Conservation (phyloP, 2,329 filamentous ascomycete species). For the Lecanicillium sp. region DNA sequence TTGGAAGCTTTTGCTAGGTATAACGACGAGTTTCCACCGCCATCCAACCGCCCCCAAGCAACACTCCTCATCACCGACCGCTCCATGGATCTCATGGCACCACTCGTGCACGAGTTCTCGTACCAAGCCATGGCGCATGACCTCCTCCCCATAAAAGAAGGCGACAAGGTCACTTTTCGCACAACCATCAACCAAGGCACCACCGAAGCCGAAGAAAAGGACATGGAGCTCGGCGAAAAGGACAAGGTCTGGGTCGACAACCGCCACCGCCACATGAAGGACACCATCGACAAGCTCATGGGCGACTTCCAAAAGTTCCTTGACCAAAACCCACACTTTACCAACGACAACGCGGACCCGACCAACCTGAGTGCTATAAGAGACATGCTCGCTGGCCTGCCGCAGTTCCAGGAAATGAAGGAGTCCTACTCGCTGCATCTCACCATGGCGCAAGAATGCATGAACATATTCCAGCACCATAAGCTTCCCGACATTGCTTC, state of each 20-base stretch:
- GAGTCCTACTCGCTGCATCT: conserved; percentile 91
- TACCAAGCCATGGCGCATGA: conserved; percentile 99
- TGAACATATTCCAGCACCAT: conserved; percentile 81
- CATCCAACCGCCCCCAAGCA: conserved; percentile 68
- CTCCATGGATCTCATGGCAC: conserved; percentile 85
- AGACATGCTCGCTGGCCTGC: conserved; percentile 91
- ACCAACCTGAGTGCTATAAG: conserved; percentile 85
- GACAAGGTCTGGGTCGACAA: conserved; percentile 96
- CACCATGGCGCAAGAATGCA: conserved; percentile 94
- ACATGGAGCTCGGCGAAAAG: conserved; percentile 83
- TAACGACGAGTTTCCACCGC: conserved; percentile 77
- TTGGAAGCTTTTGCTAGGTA: conserved; percentile 82
- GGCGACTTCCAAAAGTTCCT: conserved; percentile 89
- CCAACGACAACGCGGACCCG: conserved; percentile 60
- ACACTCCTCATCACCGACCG: conserved; percentile 83
- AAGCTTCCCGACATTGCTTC: conserved; percentile 83
- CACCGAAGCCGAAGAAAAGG: conserved; percentile 67
- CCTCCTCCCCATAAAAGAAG: conserved; percentile 78
- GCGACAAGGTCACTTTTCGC: conserved; percentile 79
- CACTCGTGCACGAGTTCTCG: conserved; percentile 90
- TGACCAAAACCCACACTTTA: conserved; percentile 85
- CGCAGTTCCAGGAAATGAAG: conserved; percentile 93
- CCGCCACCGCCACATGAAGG: conserved; percentile 93
- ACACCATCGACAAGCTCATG: conserved; percentile 90
- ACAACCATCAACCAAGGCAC: conserved; percentile 71